Base-by-base conservation (phyloP, 1,284 basidiomycete genomes). In the Gymnopus androsaceus region DNA sequence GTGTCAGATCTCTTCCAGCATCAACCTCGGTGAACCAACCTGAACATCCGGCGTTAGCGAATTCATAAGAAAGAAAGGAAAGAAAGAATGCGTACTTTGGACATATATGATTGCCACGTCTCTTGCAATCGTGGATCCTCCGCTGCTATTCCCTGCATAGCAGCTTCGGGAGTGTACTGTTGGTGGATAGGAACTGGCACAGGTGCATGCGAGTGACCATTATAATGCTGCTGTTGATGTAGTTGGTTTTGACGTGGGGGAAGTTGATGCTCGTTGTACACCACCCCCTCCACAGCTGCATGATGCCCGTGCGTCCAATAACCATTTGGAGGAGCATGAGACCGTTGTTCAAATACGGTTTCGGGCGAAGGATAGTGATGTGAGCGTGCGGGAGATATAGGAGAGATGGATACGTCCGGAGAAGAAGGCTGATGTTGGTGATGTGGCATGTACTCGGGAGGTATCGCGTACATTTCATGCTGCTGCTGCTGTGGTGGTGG, bases 21-120 rank as follows among this genome's bases (percentile, higher is more conserved):
- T 23, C 21, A 27, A 33, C 27, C 42, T 40, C 21, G 51, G 42
- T 7, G 41, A 34, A 33, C 41, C 30, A 37, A 53, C 51, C 51
- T 53, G 42, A 34, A 28, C 15, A 27, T 31, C 14, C 7, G 9
- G 28, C 23, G 37, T 27, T 3, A 53, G 31, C 34, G 17, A 45
- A 19, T 14, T 31, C 27, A 30, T 14, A 11, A 2, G 11, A 25
- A n/a, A 21, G 1, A 19, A 5, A 27, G 23, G 2, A 19, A 36
- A 42, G 30, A 25, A 51, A 56, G 23, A 41, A 37, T 19, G 44
- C 58, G 47, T 56, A 83, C 75, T 61, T 81, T 80, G 54, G 73
- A 71, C 71, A 82, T 81, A 66, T 81, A 84, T 37, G 75, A 72
- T 61, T 77, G 75, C 82, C 82, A 84, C 3, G 82, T 83, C 64